Conservation (phyloP, 495 filamentous ascomycete species). For the Penicillium taxi region DNA sequence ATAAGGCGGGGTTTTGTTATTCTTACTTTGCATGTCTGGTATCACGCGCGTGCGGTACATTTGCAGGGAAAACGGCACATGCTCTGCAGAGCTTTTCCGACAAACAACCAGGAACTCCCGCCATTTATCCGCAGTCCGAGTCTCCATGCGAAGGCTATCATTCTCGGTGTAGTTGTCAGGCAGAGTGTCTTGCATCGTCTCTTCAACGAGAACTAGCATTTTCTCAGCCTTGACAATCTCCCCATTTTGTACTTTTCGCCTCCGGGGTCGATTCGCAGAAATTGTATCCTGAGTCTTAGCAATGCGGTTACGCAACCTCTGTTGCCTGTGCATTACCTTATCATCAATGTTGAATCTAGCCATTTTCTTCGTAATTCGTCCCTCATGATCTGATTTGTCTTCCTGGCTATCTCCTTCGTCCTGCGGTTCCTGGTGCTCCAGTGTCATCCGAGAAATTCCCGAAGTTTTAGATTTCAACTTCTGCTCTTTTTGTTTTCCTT, state of each 20-base stretch:
- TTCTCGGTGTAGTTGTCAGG: slow-evolving; percentile 63
- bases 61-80: slow-evolving; percentile 51
- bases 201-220: slow-evolving; percentile 64
- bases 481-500: slow-evolving; percentile 15
- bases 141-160: slow-evolving; percentile 52
- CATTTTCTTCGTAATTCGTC: slow-evolving; percentile 21
- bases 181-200: slow-evolving; percentile 42
- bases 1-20: slow-evolving; percentile 44
- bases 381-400: slow-evolving; percentile 2
- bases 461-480: slow-evolving; percentile 23
- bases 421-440: slow-evolving; percentile 31
- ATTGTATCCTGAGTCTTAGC: slow-evolving; percentile 33
- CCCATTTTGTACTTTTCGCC: slow-evolving; percentile 44
- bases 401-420: slow-evolving; percentile 16
- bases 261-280: slow-evolving; percentile 30
- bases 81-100: slow-evolving; percentile 46
- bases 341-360: slow-evolving; percentile 42
- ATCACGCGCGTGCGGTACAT: slow-evolving; percentile 67
- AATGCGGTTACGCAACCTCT: slow-evolving; percentile 27
- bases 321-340: slow-evolving; percentile 34
- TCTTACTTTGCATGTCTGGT: slow-evolving; percentile 48
- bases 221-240: slow-evolving; percentile 67
- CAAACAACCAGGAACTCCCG: slow-evolving; percentile 65
- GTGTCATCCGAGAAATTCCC: slow-evolving; percentile 12
- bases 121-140: slow-evolving; percentile 59